Base-by-base conservation (phyloP, 108 stramenopile species). In the Ochromonas danica region DNA sequence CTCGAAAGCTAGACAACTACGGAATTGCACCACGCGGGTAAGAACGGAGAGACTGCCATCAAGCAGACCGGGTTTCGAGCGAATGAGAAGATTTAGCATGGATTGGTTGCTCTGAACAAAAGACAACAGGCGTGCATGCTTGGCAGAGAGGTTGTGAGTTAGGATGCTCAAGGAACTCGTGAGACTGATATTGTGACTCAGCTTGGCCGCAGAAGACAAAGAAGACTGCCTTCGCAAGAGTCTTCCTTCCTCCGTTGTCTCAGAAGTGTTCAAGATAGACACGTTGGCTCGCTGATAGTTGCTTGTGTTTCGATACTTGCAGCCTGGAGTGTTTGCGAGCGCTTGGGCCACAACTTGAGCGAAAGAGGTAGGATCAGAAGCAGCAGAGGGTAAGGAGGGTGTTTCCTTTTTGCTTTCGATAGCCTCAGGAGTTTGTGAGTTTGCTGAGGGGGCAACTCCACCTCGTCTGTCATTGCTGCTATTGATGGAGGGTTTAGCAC, bases 1-100 rank as follows among this genome's bases (percentile, higher is more conserved):
- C 81, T 96, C 95, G 82, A 99, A 99, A 85, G 94, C 93, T 33
- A 98, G 87, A 71, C 90, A 87, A 38, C 84, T 80, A 27, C 94
- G 83, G 81, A 93, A 94, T 61, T 88, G 86, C 14, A 93, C 91
- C 70, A 93, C 88, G 33, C 90, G 87, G 27, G 96, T 91, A 86
- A 98, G 86, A 0, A 93, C 87, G 35, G 85, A 80, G 57, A 98
- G 85, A 42, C 91, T 91, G 70, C 91, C 91, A 40, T 96, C 95
- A 1, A 98, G 83, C 1, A 98, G 87, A 27, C 83, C 67, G 1
- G 95, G 89, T 78, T 94, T 94, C 41, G 91, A 93, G 40, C 93
- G 89, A 17, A 95, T 78, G 57, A 90, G 62, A 27, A 92, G 93
- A 87, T 98, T 98, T 43, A 98, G 84, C 40, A 98, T 84, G 35